Base-by-base conservation (phyloP, 108 stramenopile species). In the Mayamaea pseudoterrestris region DNA sequence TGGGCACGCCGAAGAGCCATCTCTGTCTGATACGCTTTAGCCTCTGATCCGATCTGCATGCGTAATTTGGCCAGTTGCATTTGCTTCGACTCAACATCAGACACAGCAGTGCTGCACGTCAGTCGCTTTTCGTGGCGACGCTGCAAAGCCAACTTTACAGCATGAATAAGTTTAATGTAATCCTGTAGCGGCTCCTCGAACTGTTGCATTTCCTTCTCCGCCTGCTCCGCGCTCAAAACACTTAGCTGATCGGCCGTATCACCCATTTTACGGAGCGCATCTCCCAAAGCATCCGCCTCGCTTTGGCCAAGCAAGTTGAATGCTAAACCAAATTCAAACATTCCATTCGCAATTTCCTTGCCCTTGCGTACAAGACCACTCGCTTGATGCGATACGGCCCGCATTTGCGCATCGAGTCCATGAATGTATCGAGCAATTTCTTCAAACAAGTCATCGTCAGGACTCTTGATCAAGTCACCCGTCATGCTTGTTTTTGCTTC, bases 241-340 rank as follows among this genome's bases (percentile, higher is more conserved):
- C 72, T 71, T 13, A 96, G 55, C 6, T 55, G 66, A 61, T 96
- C 95, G 5, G 90, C 90, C 0, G 89, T 76, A 37, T 80, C 69
- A 13, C 95, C 90, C 60, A 96, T 56, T 40, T 85, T 69, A 39
- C 71, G 59, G 29, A 96, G 63, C 14, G 93, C 93, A n/a, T 66
- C 61, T 1, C 90, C 90, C 26, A 96, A 55, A 7, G 65, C 68
- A 58, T 88, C 90, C 12, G 71, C 77, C 73, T 96, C 95, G 35
- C 80, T 76, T 51, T 94, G 94, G 11, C 93, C 94, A 29, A 98
- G 60, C 48, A 93, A 73, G 47, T 93, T 93, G 64, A 98, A 94
- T 45, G 93, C 93, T 50, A 96, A 56, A 20, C 94, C 95, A 64
- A 98, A 94, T 65, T 98, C 95, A 58, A 94, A 95, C 42, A 93